Percentiles rank a stretch among this genome's conserved stretches.
Evolutionary conservation across 2,329 filamentous ascomycete genomes (phyloP).

Genomic region (Ceratocystis alfenasii): DNA sequence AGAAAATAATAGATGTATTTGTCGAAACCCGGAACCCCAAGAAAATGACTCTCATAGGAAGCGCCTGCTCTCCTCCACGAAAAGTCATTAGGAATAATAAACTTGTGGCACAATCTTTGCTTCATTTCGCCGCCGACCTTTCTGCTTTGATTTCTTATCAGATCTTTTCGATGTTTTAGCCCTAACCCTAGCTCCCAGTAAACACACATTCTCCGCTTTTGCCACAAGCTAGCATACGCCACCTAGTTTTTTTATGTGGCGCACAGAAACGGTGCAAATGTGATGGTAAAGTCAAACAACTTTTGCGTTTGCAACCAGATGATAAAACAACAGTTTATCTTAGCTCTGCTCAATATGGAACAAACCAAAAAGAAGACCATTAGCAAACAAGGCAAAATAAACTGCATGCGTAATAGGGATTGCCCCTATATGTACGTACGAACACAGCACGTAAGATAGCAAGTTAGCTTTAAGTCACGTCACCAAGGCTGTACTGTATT

Average conservation of each 20-base stretch:
- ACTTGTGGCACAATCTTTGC: too few species aligned
- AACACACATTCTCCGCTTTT: neutral
- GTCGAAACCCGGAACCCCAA: neutral
- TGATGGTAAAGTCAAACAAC: neutral
- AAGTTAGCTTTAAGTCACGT: neutral
- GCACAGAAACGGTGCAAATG: neutral
- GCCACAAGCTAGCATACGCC: neutral
- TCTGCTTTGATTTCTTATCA: neutral
- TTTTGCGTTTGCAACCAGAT: too few species aligned
- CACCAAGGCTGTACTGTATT: neutral
- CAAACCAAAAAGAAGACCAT: neutral
- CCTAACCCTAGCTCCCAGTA: neutral
- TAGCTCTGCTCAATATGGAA: neutral
- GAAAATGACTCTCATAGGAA: too few species aligned
- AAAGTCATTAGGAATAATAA: too few species aligned
- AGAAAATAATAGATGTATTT: too few species aligned
- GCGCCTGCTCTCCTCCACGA: too few species aligned
- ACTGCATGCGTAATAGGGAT: constrained; percentile 8
- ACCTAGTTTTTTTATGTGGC: neutral
- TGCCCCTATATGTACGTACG: neutral
- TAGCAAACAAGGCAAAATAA: neutral
- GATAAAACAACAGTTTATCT: neutral
- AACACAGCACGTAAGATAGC: neutral
- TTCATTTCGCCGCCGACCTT: too few species aligned
- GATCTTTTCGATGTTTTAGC: neutral